Evolutionary conservation across 108 stramenopile species (phyloP).

Genomic region (Nannochloropsis salina): DNA sequence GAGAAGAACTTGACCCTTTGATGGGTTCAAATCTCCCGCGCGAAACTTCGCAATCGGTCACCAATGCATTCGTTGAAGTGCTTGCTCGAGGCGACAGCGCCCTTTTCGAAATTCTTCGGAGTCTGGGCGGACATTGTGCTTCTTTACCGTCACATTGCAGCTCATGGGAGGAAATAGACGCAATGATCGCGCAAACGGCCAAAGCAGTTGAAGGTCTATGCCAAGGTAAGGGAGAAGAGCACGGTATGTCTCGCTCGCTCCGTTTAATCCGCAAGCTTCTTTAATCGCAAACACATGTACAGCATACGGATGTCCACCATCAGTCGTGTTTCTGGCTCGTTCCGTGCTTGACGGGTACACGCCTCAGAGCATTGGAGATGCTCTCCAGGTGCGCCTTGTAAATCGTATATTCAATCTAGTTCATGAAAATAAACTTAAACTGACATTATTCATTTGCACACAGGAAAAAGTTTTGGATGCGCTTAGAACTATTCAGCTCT

Average conservation of each 20-base stretch:
- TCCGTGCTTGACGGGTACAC: neutral
- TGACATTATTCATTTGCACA: neutral
- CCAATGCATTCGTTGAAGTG: neutral
- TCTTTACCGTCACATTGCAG: constrained; percentile 9
- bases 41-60: neutral
- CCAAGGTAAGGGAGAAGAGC: neutral
- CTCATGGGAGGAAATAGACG: neutral
- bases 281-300: too few relatives aligned
- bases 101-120: neutral
- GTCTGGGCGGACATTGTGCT: neutral
- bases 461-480: neutral
- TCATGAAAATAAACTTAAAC: neutral
- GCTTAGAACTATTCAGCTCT: neutral
- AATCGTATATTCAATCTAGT: neutral
- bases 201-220: neutral
- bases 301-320: constrained; percentile 6
- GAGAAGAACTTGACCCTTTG: neutral
- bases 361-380: neutral
- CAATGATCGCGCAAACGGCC: neutral
- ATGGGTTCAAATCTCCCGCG: neutral
- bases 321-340: neutral
- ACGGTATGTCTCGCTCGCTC: too few relatives aligned
- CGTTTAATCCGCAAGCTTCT: too few relatives aligned
- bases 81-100: neutral
- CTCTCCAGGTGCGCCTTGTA: neutral